phyloP scores from a whole-genome alignment of 768 basidiomycete species.

The Amanita exitialis region DNA sequence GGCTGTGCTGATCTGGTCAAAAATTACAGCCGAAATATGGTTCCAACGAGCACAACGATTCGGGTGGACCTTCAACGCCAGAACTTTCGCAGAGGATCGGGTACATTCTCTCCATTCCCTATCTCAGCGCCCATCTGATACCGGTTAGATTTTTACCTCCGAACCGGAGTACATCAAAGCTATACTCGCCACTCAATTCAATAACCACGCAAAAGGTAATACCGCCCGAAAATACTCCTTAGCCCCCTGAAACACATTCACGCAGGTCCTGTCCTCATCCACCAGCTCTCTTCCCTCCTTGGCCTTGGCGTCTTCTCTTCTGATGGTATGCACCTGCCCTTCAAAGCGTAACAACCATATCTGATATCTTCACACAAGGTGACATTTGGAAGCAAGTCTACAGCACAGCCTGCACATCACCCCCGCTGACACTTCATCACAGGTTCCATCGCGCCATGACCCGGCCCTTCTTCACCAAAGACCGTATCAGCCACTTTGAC shows the following conservation, averaged over 20 bases:
- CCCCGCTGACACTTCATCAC: neutral
- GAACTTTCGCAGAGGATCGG: constrained; percentile 20
- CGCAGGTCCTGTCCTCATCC: constrained; percentile 15
- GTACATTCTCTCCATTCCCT: constrained; percentile 12
- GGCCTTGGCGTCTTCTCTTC: constrained; percentile 53
- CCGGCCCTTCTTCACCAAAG: constrained; percentile 59
- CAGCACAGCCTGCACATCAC: neutral
- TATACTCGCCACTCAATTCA: constrained; percentile 39
- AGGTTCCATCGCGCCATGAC: constrained; percentile 62
- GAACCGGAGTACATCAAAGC: constrained; percentile 43
- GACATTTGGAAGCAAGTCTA: constrained; percentile 59
- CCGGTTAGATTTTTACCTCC: constrained; percentile 25
- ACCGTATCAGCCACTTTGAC: constrained; percentile 52
- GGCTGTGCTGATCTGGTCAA: neutral
- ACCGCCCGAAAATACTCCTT: neutral
- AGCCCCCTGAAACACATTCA: neutral
- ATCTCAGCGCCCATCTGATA: neutral
- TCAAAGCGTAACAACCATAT: neutral
- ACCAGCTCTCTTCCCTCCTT: constrained; percentile 26
- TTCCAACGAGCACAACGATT: constrained; percentile 15
- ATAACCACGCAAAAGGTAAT: constrained; percentile 33
- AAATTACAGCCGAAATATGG: constrained; percentile 20
- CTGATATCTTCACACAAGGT: constrained; percentile 27
- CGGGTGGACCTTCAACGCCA: constrained; percentile 22
- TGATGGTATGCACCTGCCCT: constrained; percentile 29